These are phyloP conservation scores for Cercis canadensis DNA, from an alignment of 306 rosid genomes.

Conservation along the genomic window DNA sequence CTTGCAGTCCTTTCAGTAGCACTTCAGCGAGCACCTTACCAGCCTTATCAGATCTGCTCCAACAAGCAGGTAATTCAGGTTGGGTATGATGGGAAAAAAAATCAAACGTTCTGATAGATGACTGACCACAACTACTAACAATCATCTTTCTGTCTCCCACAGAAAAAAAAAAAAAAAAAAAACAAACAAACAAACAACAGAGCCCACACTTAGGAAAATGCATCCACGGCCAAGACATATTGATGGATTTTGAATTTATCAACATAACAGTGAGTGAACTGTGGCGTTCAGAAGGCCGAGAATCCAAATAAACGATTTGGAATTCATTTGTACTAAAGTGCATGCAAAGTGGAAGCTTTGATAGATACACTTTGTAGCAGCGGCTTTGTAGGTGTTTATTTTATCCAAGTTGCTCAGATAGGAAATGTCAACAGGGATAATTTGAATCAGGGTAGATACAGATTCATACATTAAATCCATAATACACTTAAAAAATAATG, in stretches of 20 bases:
- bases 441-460: constrained; percentile 15
- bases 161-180: constrained; percentile 15
- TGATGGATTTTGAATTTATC: background rate
- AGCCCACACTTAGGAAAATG: constrained; percentile 11
- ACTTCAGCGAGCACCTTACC: constrained; percentile 74
- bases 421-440: background rate
- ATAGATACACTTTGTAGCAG: background rate
- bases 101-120: constrained; percentile 10
- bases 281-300: constrained; percentile 20
- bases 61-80: constrained; percentile 26
- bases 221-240: background rate
- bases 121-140: constrained; percentile 13
- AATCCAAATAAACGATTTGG: background rate
- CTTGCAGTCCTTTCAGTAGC: constrained; percentile 59
- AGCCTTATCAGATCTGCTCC: constrained; percentile 70
- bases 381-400: background rate
- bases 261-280: constrained; percentile 1
- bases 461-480: background rate
- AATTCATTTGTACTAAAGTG: background rate
- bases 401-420: constrained; percentile 1
- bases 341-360: constrained; percentile 18
- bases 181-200: too few species aligned
- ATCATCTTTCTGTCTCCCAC: constrained; percentile 5
- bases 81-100: constrained; percentile 25
- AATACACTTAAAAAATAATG: constrained; percentile 1